Conservation (phyloP, 208 protist species). For the Borovskyia barvae region DNA sequence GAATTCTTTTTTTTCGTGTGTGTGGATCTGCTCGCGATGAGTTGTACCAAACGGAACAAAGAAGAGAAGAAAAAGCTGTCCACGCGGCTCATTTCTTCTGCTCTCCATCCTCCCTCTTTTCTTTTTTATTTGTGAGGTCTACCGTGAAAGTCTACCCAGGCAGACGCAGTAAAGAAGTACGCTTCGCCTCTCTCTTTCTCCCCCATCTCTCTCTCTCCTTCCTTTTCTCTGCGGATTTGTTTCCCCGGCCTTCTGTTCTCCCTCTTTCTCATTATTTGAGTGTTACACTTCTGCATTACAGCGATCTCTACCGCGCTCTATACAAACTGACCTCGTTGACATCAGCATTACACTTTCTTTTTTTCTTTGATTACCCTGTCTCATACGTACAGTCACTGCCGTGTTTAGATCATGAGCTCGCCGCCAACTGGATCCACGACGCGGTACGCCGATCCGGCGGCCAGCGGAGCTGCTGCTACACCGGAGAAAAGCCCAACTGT, state of each 20-base stretch:
- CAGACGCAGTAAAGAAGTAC: too few species aligned
- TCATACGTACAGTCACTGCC: not conserved
- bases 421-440: not conserved
- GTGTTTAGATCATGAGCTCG: conserved; percentile 15
- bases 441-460: conserved; percentile 15
- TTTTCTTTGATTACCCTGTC: conserved; percentile 19
- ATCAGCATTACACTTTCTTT: not conserved
- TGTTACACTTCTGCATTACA: not conserved
- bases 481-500: not conserved
- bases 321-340: not conserved
- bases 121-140: conserved; percentile 5
- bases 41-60: too few species aligned
- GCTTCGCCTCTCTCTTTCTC: not conserved
- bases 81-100: not conserved
- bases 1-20: too few species aligned
- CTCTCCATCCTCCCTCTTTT: not conserved
- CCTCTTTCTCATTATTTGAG: not conserved
- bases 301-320: not conserved
- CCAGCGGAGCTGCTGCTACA: not conserved
- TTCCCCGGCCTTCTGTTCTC: not conserved
- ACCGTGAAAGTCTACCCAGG: not conserved
- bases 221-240: not conserved
- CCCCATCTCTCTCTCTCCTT: not conserved
- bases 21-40: too few species aligned
- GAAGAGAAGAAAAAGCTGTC: too few species aligned